phyloP scores from a whole-genome alignment of 2,329 filamentous ascomycete species.

The Fusarium circinatum region DNA sequence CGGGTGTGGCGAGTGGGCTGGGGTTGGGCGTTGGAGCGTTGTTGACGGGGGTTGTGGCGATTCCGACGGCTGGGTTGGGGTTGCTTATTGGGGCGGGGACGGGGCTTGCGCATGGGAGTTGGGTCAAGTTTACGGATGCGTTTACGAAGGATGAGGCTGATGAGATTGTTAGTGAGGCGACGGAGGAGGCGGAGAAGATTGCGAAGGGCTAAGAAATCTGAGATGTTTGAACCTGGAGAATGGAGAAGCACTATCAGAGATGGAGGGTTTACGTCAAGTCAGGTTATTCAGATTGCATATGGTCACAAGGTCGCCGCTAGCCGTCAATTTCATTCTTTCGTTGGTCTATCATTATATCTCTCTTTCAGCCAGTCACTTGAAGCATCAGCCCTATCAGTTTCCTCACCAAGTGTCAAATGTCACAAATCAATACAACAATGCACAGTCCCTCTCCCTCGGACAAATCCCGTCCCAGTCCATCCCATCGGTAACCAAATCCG shows the following conservation, averaged over 20 bases:
- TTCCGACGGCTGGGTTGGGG: slow-evolving; percentile 32
- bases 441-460: neutral
- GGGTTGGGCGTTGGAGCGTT: slow-evolving; percentile 29
- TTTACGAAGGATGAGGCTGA: slow-evolving; percentile 36
- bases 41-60: slow-evolving; percentile 34
- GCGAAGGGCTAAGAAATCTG: neutral
- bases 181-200: slow-evolving; percentile 33
- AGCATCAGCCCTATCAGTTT: neutral
- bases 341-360: neutral
- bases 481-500: neutral
- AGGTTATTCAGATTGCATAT: neutral
- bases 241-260: too few relatives aligned
- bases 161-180: slow-evolving; percentile 28
- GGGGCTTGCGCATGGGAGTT: slow-evolving; percentile 30
- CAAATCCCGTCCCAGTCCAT: neutral
- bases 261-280: neutral
- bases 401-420: neutral
- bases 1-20: slow-evolving; percentile 36
- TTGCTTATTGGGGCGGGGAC: slow-evolving; percentile 37
- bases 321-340: neutral
- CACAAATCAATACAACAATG: neutral
- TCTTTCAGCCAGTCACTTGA: neutral
- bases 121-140: slow-evolving; percentile 36
- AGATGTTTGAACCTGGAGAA: too few relatives aligned
- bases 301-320: neutral